Base-by-base conservation (phyloP, 2,329 filamentous ascomycete species). In the Podosphaera leucotricha region DNA sequence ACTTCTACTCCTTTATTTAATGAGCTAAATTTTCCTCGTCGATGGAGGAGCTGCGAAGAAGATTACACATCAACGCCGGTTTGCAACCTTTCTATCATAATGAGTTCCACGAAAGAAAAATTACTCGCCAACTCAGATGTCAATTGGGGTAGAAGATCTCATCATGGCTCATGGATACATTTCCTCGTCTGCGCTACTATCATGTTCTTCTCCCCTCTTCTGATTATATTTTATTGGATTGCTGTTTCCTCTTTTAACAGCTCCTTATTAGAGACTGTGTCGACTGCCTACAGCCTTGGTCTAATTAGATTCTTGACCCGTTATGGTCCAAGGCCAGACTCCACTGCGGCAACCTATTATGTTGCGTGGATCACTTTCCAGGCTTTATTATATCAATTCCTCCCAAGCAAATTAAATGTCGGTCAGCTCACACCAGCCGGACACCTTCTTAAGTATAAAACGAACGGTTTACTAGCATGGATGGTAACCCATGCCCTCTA, bases 381-480 rank as follows among this genome's bases (percentile, higher is more conserved):
- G 46, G 54, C 49, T 4, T 43, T 49, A 3, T 53, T 62, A 11
- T 62, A 62, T 48, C 47, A 48, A 30, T 56, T 55, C 36, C 51
- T 62, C 22, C 60, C 60, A 2, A 53, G 57, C 15, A 49, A 52
- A 35, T 46, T 56, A 33, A 55, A 55, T 16, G 55, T 51, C 4
- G 64, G 63, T 2, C 63, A 66, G 41, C 55, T 58, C 11, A 66
- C 63, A 0, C 63, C 64, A 2, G 64, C 62, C 15, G 63, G 63
- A 0, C 49, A 65, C 47, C 52, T 65, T 20, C 54, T 66, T 8
- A 55, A 58, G 5, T 66, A 66, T 47, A 57, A 55, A 18, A 63
- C 60, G n/a, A 66, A 66, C 48, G 64, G 64, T 0, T 50, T 66
- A 1, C 48, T 49, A 1, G 62, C 62, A 6, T 65, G 61, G 60